Evolutionary conservation across 768 basidiomycete genomes (phyloP).

Genomic region (Hydnomerulius pinastri): DNA sequence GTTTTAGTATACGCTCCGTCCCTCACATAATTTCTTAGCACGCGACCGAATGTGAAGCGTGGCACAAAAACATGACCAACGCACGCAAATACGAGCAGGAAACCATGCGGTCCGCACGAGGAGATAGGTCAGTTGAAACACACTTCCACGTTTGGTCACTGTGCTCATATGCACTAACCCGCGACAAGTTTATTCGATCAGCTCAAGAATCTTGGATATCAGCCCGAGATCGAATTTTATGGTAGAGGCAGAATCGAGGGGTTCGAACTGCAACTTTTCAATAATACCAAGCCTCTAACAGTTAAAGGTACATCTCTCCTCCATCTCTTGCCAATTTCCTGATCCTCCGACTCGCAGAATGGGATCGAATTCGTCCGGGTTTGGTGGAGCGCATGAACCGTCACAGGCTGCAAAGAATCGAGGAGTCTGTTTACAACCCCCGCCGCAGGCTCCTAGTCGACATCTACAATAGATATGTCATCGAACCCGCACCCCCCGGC

Average conservation of each 20-base stretch:
- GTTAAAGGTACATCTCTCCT: neutral
- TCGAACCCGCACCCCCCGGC: neutral
- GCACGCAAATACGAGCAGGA: neutral
- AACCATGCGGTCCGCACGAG: neutral
- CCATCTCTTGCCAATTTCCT: neutral
- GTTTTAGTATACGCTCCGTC: too few relatives aligned
- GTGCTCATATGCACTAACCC: too few relatives aligned
- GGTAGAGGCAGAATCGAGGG: neutral
- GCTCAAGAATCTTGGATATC: neutral
- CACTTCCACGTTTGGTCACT: neutral
- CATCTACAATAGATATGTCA: constrained; percentile 12
- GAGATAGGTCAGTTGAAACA: neutral
- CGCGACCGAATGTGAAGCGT: neutral
- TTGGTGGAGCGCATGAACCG: neutral
- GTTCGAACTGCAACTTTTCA: neutral
- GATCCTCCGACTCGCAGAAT: constrained; percentile 3
- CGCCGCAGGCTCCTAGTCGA: constrained; percentile 6
- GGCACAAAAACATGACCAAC: neutral
- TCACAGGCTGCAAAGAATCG: neutral
- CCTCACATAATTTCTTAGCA: neutral
- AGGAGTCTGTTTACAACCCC: neutral
- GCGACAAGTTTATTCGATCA: constrained; percentile 1
- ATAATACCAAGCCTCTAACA: too few relatives aligned
- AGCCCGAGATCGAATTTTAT: neutral
- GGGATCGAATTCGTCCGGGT: constrained; percentile 9